Evolutionary conservation across 345 rosid genomes (phyloP).

Genomic region (Murraya koenigii): DNA sequence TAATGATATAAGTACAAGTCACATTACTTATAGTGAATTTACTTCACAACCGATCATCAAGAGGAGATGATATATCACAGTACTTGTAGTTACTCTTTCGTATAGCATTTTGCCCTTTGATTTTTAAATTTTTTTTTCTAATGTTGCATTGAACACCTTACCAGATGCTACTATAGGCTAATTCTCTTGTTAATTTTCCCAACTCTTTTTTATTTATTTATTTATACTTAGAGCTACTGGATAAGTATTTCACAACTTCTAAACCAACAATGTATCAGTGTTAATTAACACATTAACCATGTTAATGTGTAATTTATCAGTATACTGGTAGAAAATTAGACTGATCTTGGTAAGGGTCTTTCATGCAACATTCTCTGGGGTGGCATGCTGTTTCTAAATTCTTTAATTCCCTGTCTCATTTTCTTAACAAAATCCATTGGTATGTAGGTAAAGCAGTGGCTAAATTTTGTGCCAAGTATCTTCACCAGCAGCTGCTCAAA

Average conservation of each 20-base stretch:
- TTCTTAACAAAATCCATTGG: neutral
- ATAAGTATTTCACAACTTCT: no score
- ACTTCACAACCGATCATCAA: neutral
- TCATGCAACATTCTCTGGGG: neutral
- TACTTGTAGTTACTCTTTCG: neutral
- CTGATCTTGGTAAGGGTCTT: neutral
- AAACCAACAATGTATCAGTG: no score
- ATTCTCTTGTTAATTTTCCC: neutral
- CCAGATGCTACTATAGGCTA: neutral
- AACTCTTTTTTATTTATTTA: neutral
- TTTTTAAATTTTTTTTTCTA: neutral
- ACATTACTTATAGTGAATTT: neutral
- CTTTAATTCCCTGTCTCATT: neutral
- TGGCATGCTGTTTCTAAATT: neutral
- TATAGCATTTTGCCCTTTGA: neutral
- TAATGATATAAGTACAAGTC: neutral
- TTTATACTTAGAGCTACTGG: no score
- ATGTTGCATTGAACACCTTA: neutral
- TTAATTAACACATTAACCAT: no score
- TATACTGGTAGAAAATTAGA: neutral
- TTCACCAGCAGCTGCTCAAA: constrained; percentile 67
- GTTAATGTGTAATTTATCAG: no score
- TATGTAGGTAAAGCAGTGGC: constrained; percentile 77
- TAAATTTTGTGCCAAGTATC: constrained; percentile 83
- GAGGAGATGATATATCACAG: neutral